Percentiles rank a stretch among this genome's conserved stretches.
These are phyloP conservation scores for Suhomyces sp. DNA, from an alignment of 805 yeast species.

Conservation along the genomic window DNA sequence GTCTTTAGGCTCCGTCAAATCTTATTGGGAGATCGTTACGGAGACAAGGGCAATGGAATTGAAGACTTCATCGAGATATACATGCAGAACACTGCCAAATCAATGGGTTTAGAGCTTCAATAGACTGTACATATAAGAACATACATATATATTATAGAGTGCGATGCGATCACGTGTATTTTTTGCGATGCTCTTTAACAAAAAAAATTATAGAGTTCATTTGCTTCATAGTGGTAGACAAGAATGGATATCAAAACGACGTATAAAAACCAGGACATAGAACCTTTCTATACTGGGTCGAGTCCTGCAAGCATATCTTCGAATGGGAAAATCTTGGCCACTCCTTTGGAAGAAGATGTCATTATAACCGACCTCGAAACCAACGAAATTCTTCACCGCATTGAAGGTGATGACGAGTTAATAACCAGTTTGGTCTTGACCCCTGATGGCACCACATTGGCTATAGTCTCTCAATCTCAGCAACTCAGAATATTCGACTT, in stretches of 20 bases:
- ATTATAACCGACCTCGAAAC: conserved; percentile 62
- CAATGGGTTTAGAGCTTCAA: conserved; percentile 38
- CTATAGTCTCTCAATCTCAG: conserved; percentile 79
- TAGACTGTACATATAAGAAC: not conserved
- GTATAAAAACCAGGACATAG: conserved; percentile 48
- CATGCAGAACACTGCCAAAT: conserved; percentile 40
- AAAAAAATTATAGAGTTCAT: conserved; percentile 1
- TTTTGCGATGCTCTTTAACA: conserved; percentile 11
- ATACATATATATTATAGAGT: not conserved
- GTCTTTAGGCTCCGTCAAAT: conserved; percentile 31
- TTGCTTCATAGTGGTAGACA: not conserved
- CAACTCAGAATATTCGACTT: conserved; percentile 66
- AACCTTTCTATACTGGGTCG: conserved; percentile 87
- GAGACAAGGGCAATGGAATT: conserved; percentile 32
- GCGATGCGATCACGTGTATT: not conserved
- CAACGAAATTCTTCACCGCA: conserved; percentile 52
- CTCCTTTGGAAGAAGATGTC: conserved; percentile 76
- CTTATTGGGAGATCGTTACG: conserved; percentile 29
- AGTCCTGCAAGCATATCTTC: conserved; percentile 66
- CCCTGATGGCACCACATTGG: conserved; percentile 68
- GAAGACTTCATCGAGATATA: conserved; percentile 47
- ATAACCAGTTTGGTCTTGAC: conserved; percentile 74
- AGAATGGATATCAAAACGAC: conserved; percentile 33
- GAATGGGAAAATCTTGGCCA: conserved; percentile 58
- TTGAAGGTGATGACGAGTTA: conserved; percentile 83